Percentiles rank a stretch among this genome's conserved stretches.
Evolutionary conservation across 2,329 filamentous ascomycete species (phyloP).

Genomic region (Exophiala phaeomuriformis): DNA sequence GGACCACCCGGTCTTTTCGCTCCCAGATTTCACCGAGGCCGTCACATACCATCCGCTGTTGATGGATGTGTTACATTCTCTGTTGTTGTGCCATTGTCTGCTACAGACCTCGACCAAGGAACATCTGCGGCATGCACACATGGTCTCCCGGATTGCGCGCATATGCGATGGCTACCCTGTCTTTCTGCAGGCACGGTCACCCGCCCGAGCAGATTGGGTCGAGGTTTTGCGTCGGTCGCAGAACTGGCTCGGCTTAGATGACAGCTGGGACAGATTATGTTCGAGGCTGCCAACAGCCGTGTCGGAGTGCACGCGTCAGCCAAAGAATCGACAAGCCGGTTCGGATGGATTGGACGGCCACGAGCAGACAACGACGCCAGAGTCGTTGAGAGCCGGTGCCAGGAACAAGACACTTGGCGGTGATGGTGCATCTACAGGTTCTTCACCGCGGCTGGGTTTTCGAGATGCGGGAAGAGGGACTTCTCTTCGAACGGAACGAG

Average conservation of each 20-base stretch:
- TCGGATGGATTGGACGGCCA: constrained; percentile 38
- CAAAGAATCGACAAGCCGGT: constrained; percentile 33
- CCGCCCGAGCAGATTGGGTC: constrained; percentile 71
- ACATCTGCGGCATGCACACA: constrained; percentile 70
- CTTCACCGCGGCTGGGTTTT: constrained; percentile 10
- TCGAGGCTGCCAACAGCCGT: constrained; percentile 50
- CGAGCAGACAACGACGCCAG: too few species aligned
- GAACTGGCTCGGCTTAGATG: constrained; percentile 61
- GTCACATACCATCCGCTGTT: constrained; percentile 76
- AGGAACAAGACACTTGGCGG: constrained; percentile 19
- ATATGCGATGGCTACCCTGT: constrained; percentile 74
- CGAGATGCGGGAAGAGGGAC: constrained; percentile 55
- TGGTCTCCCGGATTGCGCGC: constrained; percentile 67
- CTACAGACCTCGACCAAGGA: constrained; percentile 72
- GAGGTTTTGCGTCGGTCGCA: constrained; percentile 61
- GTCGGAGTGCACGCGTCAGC: neutral
- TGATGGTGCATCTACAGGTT: constrained; percentile 6
- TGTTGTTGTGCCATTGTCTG: constrained; percentile 72
- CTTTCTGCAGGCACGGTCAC: constrained; percentile 64
- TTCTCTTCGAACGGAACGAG: constrained; percentile 61
- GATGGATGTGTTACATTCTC: constrained; percentile 67
- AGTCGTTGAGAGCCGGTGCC: neutral
- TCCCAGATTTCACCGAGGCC: constrained; percentile 50
- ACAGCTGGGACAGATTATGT: constrained; percentile 66
- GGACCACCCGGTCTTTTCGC: constrained; percentile 31